phyloP scores from a whole-genome alignment of 345 rosid species.

The Arabis hirsuta region DNA sequence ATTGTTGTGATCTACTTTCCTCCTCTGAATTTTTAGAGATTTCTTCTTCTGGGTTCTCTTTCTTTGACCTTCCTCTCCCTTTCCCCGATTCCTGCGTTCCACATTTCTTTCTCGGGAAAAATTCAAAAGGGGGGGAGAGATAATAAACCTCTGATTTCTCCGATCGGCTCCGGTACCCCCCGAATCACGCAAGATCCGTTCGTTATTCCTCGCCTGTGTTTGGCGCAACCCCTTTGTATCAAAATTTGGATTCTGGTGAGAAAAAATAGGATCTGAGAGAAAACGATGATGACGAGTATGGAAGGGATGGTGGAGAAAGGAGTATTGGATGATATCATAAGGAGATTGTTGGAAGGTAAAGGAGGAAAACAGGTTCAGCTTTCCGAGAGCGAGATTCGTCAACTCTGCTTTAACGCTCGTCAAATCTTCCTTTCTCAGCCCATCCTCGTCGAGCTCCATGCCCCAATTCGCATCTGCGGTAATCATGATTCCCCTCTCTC shows the following conservation, averaged over 20 bases:
- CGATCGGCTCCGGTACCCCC: slow-evolving; percentile 24
- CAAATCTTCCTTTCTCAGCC: slow-evolving; percentile 90
- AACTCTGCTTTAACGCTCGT: slow-evolving; percentile 88
- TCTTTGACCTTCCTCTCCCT: slow-evolving; percentile 36
- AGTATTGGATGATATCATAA: slow-evolving; percentile 85
- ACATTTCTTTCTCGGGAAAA: slow-evolving; percentile 26
- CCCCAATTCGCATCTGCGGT: slow-evolving; percentile 93
- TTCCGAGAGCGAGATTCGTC: slow-evolving; percentile 96
- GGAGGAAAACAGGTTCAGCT: slow-evolving; percentile 93
- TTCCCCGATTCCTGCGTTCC: slow-evolving; percentile 30
- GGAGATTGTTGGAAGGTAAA: slow-evolving; percentile 87
- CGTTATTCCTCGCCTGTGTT: slow-evolving; percentile 10
- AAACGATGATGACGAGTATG: slow-evolving; percentile 73
- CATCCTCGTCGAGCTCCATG: slow-evolving; percentile 69
- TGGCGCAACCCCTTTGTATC: slow-evolving; percentile 7
- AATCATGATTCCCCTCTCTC: not conserved
- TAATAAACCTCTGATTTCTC: not conserved
- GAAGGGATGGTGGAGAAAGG: slow-evolving; percentile 79
- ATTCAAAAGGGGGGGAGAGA: not conserved
- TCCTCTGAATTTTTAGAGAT: slow-evolving; percentile 24
- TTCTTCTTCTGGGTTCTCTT: slow-evolving; percentile 35
- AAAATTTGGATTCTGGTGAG: slow-evolving; percentile 19
- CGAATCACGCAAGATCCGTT: slow-evolving; percentile 10
- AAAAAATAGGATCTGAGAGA: slow-evolving; percentile 31
- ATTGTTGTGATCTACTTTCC: slow-evolving; percentile 24